These are phyloP conservation scores for Elasticomyces elasticus DNA, from an alignment of 495 filamentous ascomycete genomes.

Conservation along the genomic window DNA sequence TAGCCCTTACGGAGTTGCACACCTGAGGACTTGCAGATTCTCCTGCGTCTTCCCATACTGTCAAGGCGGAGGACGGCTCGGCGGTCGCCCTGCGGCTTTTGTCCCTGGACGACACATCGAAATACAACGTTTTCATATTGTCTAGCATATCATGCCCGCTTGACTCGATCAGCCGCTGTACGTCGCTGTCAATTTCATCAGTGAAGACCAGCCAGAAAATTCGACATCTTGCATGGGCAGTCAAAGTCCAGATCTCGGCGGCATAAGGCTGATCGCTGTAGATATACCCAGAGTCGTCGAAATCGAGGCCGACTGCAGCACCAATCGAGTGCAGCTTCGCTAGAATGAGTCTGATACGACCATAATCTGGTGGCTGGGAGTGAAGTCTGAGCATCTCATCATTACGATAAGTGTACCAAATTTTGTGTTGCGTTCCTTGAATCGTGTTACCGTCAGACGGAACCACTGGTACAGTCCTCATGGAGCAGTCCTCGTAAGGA, in stretches of 20 bases:
- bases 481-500: neutral
- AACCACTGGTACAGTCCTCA: neutral
- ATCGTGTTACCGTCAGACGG: neutral
- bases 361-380: neutral
- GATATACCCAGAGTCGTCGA: neutral
- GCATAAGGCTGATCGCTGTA: neutral
- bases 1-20: too few species aligned
- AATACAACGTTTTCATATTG: neutral
- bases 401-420: neutral
- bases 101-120: neutral
- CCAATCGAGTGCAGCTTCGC: neutral
- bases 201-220: neutral
- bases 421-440: neutral
- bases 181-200: neutral
- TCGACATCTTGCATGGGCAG: neutral
- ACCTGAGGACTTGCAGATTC: too few species aligned
- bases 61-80: too few species aligned
- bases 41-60: too few species aligned
- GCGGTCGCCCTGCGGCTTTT: too few species aligned
- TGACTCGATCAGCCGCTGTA: neutral
- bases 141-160: neutral
- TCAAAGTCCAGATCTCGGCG: neutral
- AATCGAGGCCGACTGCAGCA: neutral
- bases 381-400: neutral
- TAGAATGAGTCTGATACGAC: neutral